Conservation (phyloP, 495 filamentous ascomycete genomes). For the Aspergillus egyptiacus region DNA sequence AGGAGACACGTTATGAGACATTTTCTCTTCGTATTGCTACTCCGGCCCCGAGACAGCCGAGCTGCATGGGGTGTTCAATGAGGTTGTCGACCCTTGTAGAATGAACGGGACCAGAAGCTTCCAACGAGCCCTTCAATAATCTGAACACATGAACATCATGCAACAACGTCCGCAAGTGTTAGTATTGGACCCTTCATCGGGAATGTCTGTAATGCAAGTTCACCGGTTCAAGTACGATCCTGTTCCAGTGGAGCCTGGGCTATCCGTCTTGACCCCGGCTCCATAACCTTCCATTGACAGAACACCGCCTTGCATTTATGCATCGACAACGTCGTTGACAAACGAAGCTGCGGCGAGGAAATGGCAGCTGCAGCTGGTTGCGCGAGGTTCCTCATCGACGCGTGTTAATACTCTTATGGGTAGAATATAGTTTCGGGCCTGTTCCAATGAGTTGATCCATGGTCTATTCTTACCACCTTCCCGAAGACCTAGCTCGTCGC, state of each 20-base stretch:
- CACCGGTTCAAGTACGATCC: neutral
- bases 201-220: neutral
- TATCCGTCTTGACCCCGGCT: neutral
- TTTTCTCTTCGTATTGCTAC: neutral
- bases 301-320: constrained; percentile 1
- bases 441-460: constrained; percentile 30
- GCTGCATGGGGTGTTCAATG: neutral
- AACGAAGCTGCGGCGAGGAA: neutral
- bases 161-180: neutral
- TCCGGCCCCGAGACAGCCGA: neutral
- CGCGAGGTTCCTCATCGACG: neutral
- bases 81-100: neutral
- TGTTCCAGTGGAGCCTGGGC: neutral
- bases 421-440: constrained; percentile 43
- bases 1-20: constrained; percentile 5
- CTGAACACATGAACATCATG: neutral
- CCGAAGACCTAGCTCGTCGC: constrained; percentile 44
- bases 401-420: neutral
- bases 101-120: neutral
- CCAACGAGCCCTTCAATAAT: neutral
- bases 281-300: neutral
- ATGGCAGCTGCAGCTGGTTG: neutral
- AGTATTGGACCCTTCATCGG: neutral
- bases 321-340: neutral
- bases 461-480: constrained; percentile 44